Conservation (phyloP, 345 rosid genomes). For the Diplotaxis tenuifolia region DNA sequence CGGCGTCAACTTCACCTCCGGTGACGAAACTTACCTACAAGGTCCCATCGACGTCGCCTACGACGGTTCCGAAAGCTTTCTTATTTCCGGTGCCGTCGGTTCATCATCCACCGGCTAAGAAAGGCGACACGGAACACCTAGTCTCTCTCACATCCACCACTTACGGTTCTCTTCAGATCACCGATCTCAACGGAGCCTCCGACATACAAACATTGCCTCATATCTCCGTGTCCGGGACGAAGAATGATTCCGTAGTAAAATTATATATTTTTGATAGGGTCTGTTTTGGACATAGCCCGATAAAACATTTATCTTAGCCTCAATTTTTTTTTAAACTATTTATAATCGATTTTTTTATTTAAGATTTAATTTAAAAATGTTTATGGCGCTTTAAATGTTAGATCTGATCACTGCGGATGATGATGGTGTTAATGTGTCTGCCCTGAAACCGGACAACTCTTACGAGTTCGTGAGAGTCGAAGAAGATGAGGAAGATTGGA, state of each 20-base stretch:
- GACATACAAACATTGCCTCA: slow-evolving; percentile 26
- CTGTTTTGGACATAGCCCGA: too few relatives aligned
- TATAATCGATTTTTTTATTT: too few relatives aligned
- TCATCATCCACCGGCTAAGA: slow-evolving; percentile 73
- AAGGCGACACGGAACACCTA: slow-evolving; percentile 88
- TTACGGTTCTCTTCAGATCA: slow-evolving; percentile 67
- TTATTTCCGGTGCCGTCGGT: slow-evolving; percentile 65
- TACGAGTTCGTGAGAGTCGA: slow-evolving; percentile 27
- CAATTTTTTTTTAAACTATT: too few relatives aligned
- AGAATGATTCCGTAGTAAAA: too few relatives aligned
- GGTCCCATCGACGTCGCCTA: not conserved
- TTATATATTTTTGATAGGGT: too few relatives aligned
- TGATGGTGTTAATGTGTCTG: slow-evolving; percentile 20
- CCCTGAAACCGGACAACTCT: slow-evolving; percentile 24
- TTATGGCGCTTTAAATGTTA: too few relatives aligned
- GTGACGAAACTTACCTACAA: slow-evolving; percentile 4
- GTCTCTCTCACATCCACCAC: slow-evolving; percentile 81
- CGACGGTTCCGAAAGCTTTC: slow-evolving; percentile 40
- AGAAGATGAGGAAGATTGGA: slow-evolving; percentile 30
- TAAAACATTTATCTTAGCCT: too few relatives aligned
- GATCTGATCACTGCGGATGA: not conserved
- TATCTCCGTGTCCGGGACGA: slow-evolving; percentile 19
- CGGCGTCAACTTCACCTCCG: too few relatives aligned
- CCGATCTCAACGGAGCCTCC: slow-evolving; percentile 16
- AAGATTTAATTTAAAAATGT: too few relatives aligned